These are phyloP conservation scores for Liriodendron chinense DNA, from an alignment of 164 flowering plant genomes.

Conservation along the genomic window DNA sequence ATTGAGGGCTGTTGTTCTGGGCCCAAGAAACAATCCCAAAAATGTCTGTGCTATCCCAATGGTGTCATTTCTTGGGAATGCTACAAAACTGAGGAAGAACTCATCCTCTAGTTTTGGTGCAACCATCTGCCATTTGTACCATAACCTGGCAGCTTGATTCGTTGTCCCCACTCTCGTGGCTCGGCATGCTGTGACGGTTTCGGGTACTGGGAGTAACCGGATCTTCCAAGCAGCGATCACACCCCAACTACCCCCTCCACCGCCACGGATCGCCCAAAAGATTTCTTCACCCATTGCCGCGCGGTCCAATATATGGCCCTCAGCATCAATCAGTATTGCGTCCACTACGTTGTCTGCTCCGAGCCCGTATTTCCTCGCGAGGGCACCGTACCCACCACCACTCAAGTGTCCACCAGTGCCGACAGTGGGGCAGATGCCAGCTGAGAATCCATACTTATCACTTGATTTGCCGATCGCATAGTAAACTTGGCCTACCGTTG, in stretches of 20 bases:
- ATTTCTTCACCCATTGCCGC: conserved; percentile 22
- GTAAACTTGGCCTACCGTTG: conserved; percentile 12
- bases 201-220: conserved; percentile 10
- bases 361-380: conserved; percentile 25
- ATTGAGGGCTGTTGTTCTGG: background rate
- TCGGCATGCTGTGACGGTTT: conserved; percentile 13
- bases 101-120: conserved; percentile 7
- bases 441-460: background rate
- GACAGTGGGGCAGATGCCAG: background rate
- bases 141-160: background rate
- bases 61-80: background rate
- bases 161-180: conserved; percentile 8
- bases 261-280: conserved; percentile 28
- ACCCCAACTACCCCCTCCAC: conserved; percentile 22
- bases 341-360: conserved; percentile 27
- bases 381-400: conserved; percentile 29
- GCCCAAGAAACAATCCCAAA: conserved; percentile 22
- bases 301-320: conserved; percentile 11
- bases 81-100: conserved; percentile 10
- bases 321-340: conserved; percentile 17
- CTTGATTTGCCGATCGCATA: conserved; percentile 13
- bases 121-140: conserved; percentile 21
- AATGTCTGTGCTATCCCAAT: conserved; percentile 12
- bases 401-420: conserved; percentile 2
- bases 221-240: conserved; percentile 23